phyloP scores from a whole-genome alignment of 2,329 filamentous ascomycete genomes.

The Cytospora piceae region DNA sequence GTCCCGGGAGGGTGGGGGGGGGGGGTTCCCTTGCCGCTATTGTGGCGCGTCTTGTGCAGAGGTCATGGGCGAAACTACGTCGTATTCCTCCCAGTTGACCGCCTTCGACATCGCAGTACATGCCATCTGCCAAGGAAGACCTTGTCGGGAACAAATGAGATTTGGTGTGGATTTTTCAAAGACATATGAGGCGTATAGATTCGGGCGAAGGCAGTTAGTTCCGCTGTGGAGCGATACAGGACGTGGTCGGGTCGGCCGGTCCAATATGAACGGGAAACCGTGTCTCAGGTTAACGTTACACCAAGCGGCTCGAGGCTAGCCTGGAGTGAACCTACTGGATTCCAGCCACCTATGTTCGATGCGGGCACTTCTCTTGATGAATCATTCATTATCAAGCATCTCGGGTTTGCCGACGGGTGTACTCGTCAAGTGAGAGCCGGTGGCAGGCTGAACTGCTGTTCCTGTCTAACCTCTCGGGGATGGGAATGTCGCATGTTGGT shows the following conservation, averaged over 20 bases:
- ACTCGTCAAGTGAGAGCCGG: too few relatives aligned
- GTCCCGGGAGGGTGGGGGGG: too few relatives aligned
- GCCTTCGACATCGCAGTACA: not conserved
- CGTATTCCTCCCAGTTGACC: not conserved
- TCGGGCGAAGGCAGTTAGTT: not conserved
- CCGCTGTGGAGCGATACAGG: not conserved
- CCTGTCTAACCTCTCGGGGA: not conserved
- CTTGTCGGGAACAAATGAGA: not conserved
- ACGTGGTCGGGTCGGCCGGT: not conserved
- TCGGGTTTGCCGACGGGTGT: not conserved
- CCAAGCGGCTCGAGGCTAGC: not conserved
- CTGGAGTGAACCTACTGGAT: not conserved
- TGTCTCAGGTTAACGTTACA: conserved; percentile 2
- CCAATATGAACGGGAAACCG: not conserved
- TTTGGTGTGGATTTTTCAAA: not conserved
- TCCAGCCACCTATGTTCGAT: not conserved
- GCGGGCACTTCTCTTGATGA: not conserved
- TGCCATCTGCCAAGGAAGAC: not conserved
- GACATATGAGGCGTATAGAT: not conserved
- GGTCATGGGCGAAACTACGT: not conserved
- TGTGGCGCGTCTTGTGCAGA: not conserved
- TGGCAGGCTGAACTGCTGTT: not conserved
- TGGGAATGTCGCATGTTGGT: not conserved
- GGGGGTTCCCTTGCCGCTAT: not conserved
- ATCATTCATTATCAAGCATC: not conserved